phyloP scores from a whole-genome alignment of 768 basidiomycete genomes.

The Guyanaporus albipodus region DNA sequence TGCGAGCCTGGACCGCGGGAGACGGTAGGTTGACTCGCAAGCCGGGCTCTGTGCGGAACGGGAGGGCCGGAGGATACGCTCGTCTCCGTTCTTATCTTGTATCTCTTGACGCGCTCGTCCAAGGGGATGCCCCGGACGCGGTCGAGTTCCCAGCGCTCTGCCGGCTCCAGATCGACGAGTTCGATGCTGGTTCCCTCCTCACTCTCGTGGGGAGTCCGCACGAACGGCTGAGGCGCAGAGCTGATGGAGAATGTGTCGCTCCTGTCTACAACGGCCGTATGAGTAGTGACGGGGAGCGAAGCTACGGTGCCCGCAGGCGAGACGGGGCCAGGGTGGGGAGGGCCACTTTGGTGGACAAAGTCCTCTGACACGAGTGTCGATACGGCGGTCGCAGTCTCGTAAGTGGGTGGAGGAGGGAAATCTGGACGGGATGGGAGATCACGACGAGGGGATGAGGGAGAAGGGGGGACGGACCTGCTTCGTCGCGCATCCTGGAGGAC shows the following conservation, averaged over 20 bases:
- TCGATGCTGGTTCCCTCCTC: conserved; percentile 51
- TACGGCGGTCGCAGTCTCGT: conserved; percentile 52
- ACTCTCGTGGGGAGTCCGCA: conserved; percentile 26
- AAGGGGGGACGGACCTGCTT: conserved; percentile 24
- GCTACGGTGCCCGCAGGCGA: conserved; percentile 24
- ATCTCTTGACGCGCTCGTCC: conserved; percentile 37
- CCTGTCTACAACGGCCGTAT: conserved; percentile 18
- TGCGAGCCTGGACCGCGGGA: conserved; percentile 26
- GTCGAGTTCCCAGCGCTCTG: conserved; percentile 42
- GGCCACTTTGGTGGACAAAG: conserved; percentile 32
- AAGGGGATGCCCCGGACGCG: conserved; percentile 41
- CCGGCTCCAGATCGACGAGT: conserved; percentile 47
- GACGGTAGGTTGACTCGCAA: conserved; percentile 27
- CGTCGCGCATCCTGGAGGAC: conserved; percentile 28
- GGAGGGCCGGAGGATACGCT: conserved; percentile 16
- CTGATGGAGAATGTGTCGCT: conserved; percentile 23
- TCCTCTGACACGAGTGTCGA: conserved; percentile 39
- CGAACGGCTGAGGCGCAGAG: conserved; percentile 14
- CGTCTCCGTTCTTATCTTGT: conserved; percentile 33
- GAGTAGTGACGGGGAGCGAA: conserved; percentile 19
- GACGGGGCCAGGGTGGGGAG: conserved; percentile 20
- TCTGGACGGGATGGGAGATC: conserved; percentile 36
- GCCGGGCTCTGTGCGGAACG: conserved; percentile 28
- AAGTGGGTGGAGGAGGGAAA: conserved; percentile 74
- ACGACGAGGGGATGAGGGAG: conserved; percentile 1